Percentiles rank a stretch among this genome's conserved stretches.
Conservation (phyloP, 805 yeast genomes). For the Candida succiphila region DNA sequence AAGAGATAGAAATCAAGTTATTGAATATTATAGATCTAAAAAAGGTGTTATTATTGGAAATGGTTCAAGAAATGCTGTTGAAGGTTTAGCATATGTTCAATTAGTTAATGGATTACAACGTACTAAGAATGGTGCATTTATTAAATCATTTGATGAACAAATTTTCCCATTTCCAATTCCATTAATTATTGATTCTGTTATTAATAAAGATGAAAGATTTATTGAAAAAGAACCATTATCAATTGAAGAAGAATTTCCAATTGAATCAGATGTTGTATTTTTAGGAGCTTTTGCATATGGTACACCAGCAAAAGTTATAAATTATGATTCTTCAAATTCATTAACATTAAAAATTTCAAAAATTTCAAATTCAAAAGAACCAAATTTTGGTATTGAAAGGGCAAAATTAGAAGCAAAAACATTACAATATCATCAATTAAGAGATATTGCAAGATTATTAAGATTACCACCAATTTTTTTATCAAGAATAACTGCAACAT, state of each 20-base stretch:
- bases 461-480: slow-evolving; percentile 54
- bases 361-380: slow-evolving; percentile 40
- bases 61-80: slow-evolving; percentile 21
- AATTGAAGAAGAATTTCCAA: slow-evolving; percentile 74
- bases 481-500: slow-evolving; percentile 70
- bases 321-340: slow-evolving; percentile 29
- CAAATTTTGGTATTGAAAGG: slow-evolving; percentile 52
- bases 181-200: slow-evolving; percentile 65
- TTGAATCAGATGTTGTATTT: slow-evolving; percentile 60
- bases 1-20: slow-evolving; percentile 22
- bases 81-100: slow-evolving; percentile 58
- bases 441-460: slow-evolving; percentile 49
- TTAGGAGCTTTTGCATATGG: slow-evolving; percentile 88
- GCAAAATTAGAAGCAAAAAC: slow-evolving; percentile 46
- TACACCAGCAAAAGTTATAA: slow-evolving; percentile 58
- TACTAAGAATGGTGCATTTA: slow-evolving; percentile 60
- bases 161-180: slow-evolving; percentile 66
- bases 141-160: slow-evolving; percentile 53
- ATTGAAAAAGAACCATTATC: slow-evolving; percentile 67
- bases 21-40: slow-evolving; percentile 3
- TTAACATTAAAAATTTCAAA: slow-evolving; percentile 46
- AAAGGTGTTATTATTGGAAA: slow-evolving; percentile 5
- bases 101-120: slow-evolving; percentile 73
- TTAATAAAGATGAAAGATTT: slow-evolving; percentile 65
- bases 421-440: slow-evolving; percentile 55